Percentiles rank a stretch among this genome's conserved stretches.
Conservation (phyloP, 164 flowering plant genomes). For the Berberis vulgaris region DNA sequence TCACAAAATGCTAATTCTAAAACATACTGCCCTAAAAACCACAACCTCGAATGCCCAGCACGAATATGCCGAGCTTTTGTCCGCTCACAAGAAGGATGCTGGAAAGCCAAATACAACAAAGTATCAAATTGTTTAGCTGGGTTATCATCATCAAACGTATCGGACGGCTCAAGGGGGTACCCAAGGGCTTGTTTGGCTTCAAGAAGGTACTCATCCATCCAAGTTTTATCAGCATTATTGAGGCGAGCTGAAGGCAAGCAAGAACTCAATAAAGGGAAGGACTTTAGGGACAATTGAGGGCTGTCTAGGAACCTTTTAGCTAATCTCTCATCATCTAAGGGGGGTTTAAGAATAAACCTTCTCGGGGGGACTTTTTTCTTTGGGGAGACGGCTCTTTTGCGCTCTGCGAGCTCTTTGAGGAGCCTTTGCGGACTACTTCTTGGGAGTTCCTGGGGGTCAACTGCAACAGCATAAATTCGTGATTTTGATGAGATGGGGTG, state of each 20-base stretch:
- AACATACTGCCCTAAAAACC: slow-evolving; percentile 87
- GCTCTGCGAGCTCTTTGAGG: slow-evolving; percentile 82
- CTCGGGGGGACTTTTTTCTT: slow-evolving; percentile 72
- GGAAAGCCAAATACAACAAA: slow-evolving; percentile 85
- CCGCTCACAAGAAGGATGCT: slow-evolving; percentile 82
- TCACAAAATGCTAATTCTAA: slow-evolving; percentile 78
- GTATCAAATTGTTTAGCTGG: slow-evolving; percentile 95
- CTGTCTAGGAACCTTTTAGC: slow-evolving; percentile 76
- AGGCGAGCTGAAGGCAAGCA: slow-evolving; percentile 71
- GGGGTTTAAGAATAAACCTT: slow-evolving; percentile 75
- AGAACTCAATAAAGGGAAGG: slow-evolving; percentile 85
- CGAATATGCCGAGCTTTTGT: slow-evolving; percentile 69
- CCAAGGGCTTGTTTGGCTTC: slow-evolving; percentile 96
- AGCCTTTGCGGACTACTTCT: slow-evolving; percentile 74
- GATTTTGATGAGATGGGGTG: slow-evolving; percentile 14
- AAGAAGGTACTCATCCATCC: slow-evolving; percentile 93
- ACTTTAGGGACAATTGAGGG: slow-evolving; percentile 81
- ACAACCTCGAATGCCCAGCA: slow-evolving; percentile 79
- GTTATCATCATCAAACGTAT: slow-evolving; percentile 56
- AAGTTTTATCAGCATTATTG: slow-evolving; percentile 73
- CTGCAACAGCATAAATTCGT: slow-evolving; percentile 46
- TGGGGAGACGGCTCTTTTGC: slow-evolving; percentile 54
- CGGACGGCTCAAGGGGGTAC: slow-evolving; percentile 84
- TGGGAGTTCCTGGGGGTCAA: slow-evolving; percentile 64
- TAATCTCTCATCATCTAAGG: slow-evolving; percentile 72